These are phyloP conservation scores for Capsella bursapastoris DNA, from an alignment of 345 rosid genomes.

Conservation along the genomic window DNA sequence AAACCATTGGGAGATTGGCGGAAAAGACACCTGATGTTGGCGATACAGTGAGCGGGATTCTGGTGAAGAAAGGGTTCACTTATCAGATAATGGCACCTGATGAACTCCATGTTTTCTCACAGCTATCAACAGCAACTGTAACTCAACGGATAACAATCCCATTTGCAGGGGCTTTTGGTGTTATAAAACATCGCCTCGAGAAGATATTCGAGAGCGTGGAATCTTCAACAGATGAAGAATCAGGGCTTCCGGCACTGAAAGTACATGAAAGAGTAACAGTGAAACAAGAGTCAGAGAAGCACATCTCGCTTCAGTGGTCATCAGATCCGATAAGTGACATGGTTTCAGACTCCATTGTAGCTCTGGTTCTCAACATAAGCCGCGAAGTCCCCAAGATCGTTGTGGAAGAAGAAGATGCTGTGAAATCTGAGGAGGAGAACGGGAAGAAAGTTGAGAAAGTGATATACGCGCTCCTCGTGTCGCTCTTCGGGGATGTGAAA, in stretches of 20 bases:
- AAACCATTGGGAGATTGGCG: constrained; percentile 83
- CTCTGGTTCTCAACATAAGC: constrained; percentile 76
- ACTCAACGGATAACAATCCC: constrained; percentile 88
- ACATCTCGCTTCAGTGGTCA: constrained; percentile 83
- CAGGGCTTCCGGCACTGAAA: constrained; percentile 61
- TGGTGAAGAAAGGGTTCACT: constrained; percentile 91
- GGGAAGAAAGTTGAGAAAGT: constrained; percentile 80
- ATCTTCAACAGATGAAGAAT: constrained; percentile 73
- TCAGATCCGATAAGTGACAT: constrained; percentile 90
- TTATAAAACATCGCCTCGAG: constrained; percentile 77
- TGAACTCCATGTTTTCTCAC: constrained; percentile 95
- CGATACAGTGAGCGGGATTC: constrained; percentile 79
- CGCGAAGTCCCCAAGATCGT: constrained; percentile 79
- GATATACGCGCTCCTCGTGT: constrained; percentile 73
- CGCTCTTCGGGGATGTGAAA: constrained; percentile 93
- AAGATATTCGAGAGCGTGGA: constrained; percentile 86
- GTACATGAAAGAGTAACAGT: constrained; percentile 77
- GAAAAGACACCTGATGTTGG: constrained; percentile 81
- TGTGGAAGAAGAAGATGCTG: constrained; percentile 62
- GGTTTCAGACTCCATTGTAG: constrained; percentile 92
- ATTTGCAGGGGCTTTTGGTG: constrained; percentile 76
- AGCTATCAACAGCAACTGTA: constrained; percentile 81
- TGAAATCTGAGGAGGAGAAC: constrained; percentile 66
- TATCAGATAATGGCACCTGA: constrained; percentile 98
- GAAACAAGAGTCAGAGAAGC: constrained; percentile 87